A percentile compares a stretch with the other conserved stretches of the same genome.
phyloP scores from a whole-genome alignment of 1,284 basidiomycete species.

The Trichosporon sp. region DNA sequence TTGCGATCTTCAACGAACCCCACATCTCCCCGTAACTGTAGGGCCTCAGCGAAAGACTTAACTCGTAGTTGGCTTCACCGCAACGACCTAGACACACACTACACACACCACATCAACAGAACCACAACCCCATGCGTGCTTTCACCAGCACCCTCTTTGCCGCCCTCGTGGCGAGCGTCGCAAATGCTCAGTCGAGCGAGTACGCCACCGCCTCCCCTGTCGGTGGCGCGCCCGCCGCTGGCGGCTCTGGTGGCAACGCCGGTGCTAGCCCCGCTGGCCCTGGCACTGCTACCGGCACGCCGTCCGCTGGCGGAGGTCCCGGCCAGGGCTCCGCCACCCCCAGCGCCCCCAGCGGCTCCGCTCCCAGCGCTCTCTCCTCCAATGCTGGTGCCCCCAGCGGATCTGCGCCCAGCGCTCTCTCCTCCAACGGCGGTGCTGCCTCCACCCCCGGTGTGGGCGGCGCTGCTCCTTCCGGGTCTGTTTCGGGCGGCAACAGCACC shows the following conservation, averaged over 20 bases:
- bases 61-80: neutral
- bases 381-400: no score
- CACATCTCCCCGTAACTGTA: neutral
- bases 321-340: neutral
- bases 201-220: neutral
- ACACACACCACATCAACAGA: neutral
- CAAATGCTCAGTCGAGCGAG: neutral
- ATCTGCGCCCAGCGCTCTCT: no score
- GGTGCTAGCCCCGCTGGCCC: neutral
- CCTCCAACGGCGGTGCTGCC: neutral
- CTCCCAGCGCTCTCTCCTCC: no score
- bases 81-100: neutral
- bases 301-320: neutral
- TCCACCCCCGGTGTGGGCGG: neutral
- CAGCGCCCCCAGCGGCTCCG: neutral
- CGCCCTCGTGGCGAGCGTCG: neutral
- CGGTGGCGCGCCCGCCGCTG: neutral
- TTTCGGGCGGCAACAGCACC: neutral
- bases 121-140: neutral
- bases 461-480: neutral
- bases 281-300: neutral
- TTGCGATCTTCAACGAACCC: neutral
- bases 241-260: neutral
- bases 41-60: neutral
- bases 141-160: neutral